Percentiles rank a stretch among this genome's conserved stretches.
Evolutionary conservation across 2,329 filamentous ascomycete species (phyloP).

Genomic region (Sphaerulina musiva): DNA sequence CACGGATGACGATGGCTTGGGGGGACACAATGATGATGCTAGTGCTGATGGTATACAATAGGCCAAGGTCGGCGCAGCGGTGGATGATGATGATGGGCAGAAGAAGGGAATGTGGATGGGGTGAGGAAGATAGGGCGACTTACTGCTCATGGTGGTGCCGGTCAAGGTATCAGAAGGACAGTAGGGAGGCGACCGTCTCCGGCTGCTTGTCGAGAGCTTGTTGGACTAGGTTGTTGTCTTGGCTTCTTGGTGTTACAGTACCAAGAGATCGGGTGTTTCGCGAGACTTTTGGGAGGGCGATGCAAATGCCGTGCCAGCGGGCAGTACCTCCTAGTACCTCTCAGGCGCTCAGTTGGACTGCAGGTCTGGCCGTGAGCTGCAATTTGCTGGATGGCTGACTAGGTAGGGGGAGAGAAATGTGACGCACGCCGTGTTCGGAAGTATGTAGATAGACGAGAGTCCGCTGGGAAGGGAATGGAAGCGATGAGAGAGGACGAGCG

Average conservation of each 20-base stretch:
- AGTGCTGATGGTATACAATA: conserved; percentile 5
- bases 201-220: background rate
- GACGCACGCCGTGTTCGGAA: too few relatives aligned
- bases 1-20: background rate
- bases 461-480: too few relatives aligned
- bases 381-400: too few relatives aligned
- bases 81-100: background rate
- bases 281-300: too few relatives aligned
- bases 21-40: background rate
- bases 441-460: too few relatives aligned
- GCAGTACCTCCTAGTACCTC: too few relatives aligned
- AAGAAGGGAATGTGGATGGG: background rate
- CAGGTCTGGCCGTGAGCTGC: too few relatives aligned
- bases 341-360: too few relatives aligned
- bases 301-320: too few relatives aligned
- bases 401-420: too few relatives aligned
- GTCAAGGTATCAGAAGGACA: background rate
- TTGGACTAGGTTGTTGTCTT: background rate
- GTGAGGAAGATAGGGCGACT: background rate
- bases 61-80: conserved; percentile 7
- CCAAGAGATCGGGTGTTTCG: background rate
- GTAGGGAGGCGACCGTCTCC: background rate
- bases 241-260: background rate
- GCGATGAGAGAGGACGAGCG: too few relatives aligned
- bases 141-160: conserved; percentile 9